Conservation (phyloP, 2,329 filamentous ascomycete genomes). For the Cercospora brassicicola region DNA sequence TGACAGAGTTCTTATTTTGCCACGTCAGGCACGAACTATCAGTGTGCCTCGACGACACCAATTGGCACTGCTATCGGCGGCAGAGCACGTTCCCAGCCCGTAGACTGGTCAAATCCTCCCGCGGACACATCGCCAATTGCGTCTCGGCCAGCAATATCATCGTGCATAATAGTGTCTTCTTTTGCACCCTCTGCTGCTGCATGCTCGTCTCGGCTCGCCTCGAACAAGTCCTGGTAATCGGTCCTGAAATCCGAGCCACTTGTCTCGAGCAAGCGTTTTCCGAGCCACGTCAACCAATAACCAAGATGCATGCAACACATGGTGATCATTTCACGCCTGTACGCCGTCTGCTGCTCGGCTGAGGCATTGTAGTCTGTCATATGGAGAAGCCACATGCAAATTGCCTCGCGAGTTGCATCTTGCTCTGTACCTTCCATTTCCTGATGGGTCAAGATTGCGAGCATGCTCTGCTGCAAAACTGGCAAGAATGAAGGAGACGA, state of each 20-base stretch:
- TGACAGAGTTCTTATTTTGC: not conserved
- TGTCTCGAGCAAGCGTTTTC: slow-evolving; percentile 35
- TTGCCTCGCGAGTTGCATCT: slow-evolving; percentile 42
- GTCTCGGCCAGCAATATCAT: not conserved
- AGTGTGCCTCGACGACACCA: slow-evolving; percentile 19
- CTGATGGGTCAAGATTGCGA: slow-evolving; percentile 37
- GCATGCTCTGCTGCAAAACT: slow-evolving; percentile 44
- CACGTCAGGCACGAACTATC: slow-evolving; percentile 14
- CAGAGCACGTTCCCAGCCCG: slow-evolving; percentile 22
- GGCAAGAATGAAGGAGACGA: slow-evolving; percentile 41
- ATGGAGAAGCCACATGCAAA: slow-evolving; percentile 53
- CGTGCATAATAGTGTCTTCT: slow-evolving; percentile 12
- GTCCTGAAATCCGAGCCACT: slow-evolving; percentile 29
- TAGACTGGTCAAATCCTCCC: not conserved
- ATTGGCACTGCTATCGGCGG: slow-evolving; percentile 21
- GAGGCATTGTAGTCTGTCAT: slow-evolving; percentile 41
- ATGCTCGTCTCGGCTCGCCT: slow-evolving; percentile 33
- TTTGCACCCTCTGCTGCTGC: not conserved
- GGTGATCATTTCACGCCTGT: slow-evolving; percentile 26
- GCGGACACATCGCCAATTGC: not conserved
- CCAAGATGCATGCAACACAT: slow-evolving; percentile 43
- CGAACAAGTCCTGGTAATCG: slow-evolving; percentile 39
- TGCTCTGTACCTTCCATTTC: slow-evolving; percentile 17
- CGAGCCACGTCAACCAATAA: slow-evolving; percentile 43
- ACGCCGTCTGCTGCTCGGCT: slow-evolving; percentile 16